Percentiles rank a stretch among this genome's conserved stretches.
phyloP scores from a whole-genome alignment of 495 filamentous ascomycete genomes.

The Aspergillus nidulans region DNA sequence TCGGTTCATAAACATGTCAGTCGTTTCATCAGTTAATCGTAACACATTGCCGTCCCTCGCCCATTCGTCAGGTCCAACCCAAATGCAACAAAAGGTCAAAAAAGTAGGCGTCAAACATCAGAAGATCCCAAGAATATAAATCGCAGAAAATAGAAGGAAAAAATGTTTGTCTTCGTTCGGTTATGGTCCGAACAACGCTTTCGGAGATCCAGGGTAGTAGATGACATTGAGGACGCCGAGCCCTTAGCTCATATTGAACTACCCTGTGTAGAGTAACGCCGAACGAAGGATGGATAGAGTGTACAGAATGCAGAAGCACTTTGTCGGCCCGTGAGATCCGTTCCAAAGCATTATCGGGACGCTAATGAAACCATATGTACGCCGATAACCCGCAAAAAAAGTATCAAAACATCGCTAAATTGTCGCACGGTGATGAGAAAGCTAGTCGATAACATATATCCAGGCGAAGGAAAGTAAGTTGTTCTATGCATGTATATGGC shows the following conservation, averaged over 20 bases:
- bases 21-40: conserved; percentile 26
- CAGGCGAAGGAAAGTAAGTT: conserved; percentile 23
- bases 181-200: background rate
- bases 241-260: background rate
- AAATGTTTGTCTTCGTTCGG: background rate
- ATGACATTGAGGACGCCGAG: background rate
- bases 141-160: conserved; percentile 8
- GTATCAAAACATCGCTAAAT: conserved; percentile 26
- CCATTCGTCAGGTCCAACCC: conserved; percentile 10
- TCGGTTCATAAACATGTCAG: conserved; percentile 22
- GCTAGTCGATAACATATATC: conserved; percentile 22
- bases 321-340: conserved; percentile 15
- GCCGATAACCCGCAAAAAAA: conserved; percentile 19
- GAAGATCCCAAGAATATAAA: conserved; percentile 12
- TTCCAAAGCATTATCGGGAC: conserved; percentile 9
- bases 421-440: conserved; percentile 14
- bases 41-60: conserved; percentile 18
- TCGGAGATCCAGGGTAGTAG: conserved; percentile 2
- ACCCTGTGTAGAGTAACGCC: background rate
- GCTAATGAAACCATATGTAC: conserved; percentile 15
- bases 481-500: conserved; percentile 28
- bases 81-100: conserved; percentile 22
- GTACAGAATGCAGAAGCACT: conserved; percentile 17
- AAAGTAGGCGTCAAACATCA: conserved; percentile 10
- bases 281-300: conserved; percentile 12